Conservation (phyloP, 2,329 filamentous ascomycete species). For the Fusarium nelsonii region DNA sequence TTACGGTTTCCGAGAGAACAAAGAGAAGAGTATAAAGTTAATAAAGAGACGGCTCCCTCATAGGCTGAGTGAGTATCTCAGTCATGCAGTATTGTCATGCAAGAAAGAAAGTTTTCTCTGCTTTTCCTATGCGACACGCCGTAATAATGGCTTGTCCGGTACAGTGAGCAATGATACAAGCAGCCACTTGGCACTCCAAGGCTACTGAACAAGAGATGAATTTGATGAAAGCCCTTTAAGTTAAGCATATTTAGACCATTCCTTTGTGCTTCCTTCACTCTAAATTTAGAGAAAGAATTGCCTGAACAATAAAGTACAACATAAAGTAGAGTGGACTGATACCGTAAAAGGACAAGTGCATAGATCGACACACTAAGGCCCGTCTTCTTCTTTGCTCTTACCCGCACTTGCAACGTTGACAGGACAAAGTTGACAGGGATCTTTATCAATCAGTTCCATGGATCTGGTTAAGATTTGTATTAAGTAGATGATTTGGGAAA, state of each 20-base stretch:
- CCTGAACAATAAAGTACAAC: background rate
- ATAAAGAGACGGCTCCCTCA: background rate
- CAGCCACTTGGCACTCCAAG: background rate
- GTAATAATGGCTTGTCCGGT: conserved; percentile 4
- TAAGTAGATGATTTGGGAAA: background rate
- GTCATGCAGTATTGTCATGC: background rate
- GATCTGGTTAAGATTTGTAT: conserved; percentile 3
- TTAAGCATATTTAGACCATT: background rate
- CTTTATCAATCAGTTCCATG: conserved; percentile 34
- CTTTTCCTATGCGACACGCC: conserved; percentile 23
- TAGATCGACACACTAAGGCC: conserved; percentile 31
- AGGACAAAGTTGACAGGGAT: conserved; percentile 26
- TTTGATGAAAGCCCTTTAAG: background rate
- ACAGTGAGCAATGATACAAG: conserved; percentile 3
- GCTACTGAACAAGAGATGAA: background rate
- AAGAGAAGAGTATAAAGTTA: background rate
- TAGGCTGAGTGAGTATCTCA: too few relatives aligned
- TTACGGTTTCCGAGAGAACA: background rate
- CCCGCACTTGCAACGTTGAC: conserved; percentile 4
- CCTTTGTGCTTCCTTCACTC: background rate
- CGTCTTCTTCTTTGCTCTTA: conserved; percentile 12
- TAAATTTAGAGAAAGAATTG: too few relatives aligned
- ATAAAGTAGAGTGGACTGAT: background rate
- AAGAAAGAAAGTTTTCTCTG: conserved; percentile 11
- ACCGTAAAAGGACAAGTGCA: conserved; percentile 13